Percentiles rank a stretch among this genome's conserved stretches.
These are phyloP conservation scores for Trichosanthes cucumerina DNA, from an alignment of 306 rosid species.

Conservation along the genomic window DNA sequence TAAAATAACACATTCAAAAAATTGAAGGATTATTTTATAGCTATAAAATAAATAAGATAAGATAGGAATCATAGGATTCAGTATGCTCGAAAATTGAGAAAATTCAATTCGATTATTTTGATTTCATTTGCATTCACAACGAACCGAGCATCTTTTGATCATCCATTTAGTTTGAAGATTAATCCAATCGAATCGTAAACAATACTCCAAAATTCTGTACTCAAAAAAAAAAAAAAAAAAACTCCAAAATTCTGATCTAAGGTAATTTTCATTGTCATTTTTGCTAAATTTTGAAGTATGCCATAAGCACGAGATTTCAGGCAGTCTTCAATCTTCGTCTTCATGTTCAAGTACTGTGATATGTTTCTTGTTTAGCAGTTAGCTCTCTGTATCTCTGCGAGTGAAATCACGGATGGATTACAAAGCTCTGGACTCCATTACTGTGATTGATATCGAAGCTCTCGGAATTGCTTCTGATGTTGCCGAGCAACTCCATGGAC, in stretches of 20 bases:
- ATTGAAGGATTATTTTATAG: too few species aligned
- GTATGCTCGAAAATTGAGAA: neutral
- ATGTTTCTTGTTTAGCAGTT: neutral
- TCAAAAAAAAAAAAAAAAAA: too few species aligned
- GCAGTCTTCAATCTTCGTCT: neutral
- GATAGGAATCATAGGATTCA: neutral
- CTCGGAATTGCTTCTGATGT: slow-evolving; percentile 29
- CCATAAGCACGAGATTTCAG: neutral
- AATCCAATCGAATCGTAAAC: neutral
- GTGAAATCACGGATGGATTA: slow-evolving; percentile 24
- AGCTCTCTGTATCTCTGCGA: neutral
- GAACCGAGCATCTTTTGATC: neutral
- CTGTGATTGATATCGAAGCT: slow-evolving; percentile 52
- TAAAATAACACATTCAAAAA: too few species aligned
- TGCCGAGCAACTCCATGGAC: slow-evolving; percentile 37
- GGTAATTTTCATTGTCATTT: neutral
- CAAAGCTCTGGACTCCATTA: slow-evolving; percentile 39
- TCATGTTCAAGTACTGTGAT: neutral
- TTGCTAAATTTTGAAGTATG: neutral
- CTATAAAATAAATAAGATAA: neutral
- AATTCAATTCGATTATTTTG: neutral
- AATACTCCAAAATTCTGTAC: neutral
- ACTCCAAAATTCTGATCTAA: neutral
- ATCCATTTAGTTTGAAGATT: neutral
- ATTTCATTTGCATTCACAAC: neutral